Percentiles rank a stretch among this genome's conserved stretches.
These are phyloP conservation scores for Cryoendolithus antarcticus DNA, from an alignment of 2,329 filamentous ascomycete genomes.

Conservation along the genomic window DNA sequence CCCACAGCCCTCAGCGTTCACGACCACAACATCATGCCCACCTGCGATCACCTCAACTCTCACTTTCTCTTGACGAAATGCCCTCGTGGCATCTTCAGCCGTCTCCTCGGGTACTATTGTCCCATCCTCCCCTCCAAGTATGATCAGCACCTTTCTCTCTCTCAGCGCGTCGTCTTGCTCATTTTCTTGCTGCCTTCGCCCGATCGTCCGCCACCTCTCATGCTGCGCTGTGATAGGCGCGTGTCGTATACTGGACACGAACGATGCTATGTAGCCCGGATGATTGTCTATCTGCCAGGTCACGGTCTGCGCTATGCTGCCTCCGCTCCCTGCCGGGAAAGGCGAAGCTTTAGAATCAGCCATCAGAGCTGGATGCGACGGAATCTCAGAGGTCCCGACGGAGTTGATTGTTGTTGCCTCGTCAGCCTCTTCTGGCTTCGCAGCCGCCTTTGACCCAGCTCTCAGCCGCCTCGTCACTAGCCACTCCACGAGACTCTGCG, in stretches of 20 bases:
- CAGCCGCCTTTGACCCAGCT: neutral
- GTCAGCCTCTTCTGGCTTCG: too few species aligned
- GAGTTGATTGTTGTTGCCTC: too few species aligned
- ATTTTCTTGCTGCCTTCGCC: constrained; percentile 11
- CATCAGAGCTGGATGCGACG: too few species aligned
- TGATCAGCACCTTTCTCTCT: constrained; percentile 46
- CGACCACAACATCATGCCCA: constrained; percentile 60
- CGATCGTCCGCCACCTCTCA: constrained; percentile 48
- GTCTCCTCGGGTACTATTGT: constrained; percentile 56
- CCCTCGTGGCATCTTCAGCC: constrained; percentile 45
- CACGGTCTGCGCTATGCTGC: constrained; percentile 44
- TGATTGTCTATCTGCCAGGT: constrained; percentile 58
- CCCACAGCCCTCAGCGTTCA: constrained; percentile 46
- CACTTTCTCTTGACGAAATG: constrained; percentile 46
- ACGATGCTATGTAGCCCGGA: constrained; percentile 54
- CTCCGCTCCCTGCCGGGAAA: too few species aligned
- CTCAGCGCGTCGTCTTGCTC: constrained; percentile 17
- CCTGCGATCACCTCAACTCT: constrained; percentile 46
- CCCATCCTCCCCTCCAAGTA: constrained; percentile 54
- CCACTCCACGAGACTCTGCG: constrained; percentile 18
- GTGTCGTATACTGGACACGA: constrained; percentile 57
- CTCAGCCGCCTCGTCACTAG: constrained; percentile 3
- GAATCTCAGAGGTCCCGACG: too few species aligned
- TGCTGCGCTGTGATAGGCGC: constrained; percentile 57
- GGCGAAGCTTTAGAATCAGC: too few species aligned